These are phyloP conservation scores for Bryopsis sp. DNA, from an alignment of 139 green algal genomes.

Conservation along the genomic window DNA sequence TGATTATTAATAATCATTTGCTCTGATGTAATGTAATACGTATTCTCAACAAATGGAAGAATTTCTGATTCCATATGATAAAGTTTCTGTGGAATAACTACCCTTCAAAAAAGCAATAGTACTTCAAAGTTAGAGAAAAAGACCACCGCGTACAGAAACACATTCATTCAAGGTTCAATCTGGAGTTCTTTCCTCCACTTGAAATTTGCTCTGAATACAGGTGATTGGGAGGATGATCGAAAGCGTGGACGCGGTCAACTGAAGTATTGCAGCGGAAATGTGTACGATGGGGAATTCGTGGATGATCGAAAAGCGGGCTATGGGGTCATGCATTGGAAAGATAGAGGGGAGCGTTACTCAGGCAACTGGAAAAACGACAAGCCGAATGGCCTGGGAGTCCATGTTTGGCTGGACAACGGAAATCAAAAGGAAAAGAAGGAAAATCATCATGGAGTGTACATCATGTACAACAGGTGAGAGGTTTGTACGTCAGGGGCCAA, in stretches of 20 bases:
- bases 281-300: conserved; percentile 45
- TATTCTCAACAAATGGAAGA: conserved; percentile 2
- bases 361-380: conserved; percentile 43
- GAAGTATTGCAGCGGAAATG: conserved; percentile 44
- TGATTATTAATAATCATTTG: background rate
- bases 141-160: background rate
- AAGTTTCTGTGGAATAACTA: background rate
- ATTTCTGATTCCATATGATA: background rate
- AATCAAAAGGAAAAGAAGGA: background rate
- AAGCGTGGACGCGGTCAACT: conserved; percentile 49
- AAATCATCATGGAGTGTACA: conserved; percentile 36
- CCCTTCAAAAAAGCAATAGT: background rate
- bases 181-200: no score
- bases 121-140: background rate
- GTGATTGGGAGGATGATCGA: conserved; percentile 43
- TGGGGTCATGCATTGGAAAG: conserved; percentile 44
- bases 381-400: conserved; percentile 44
- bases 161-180: background rate
- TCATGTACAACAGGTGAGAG: conserved; percentile 64
- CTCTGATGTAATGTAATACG: background rate
- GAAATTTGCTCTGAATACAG: no score
- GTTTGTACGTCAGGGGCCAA: background rate
- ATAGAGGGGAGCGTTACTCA: conserved; percentile 34
- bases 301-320: conserved; percentile 36
- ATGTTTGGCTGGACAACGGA: conserved; percentile 42